A percentile compares a stretch with the other conserved stretches of the same genome.
Evolutionary conservation across 352 stramenopile genomes (phyloP).

Genomic region (Phytophthora citrophthora): DNA sequence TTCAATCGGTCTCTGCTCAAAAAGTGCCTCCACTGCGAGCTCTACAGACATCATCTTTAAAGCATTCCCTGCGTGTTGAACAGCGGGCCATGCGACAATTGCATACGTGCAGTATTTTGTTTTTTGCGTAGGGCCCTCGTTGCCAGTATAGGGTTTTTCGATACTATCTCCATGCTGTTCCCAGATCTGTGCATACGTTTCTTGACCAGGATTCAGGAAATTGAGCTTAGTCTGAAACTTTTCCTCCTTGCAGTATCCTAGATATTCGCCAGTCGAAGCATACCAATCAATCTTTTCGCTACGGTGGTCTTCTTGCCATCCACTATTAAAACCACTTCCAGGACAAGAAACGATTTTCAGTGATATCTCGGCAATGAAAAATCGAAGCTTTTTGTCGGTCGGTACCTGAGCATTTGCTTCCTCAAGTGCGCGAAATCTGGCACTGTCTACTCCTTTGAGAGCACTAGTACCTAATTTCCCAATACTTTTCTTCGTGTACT

Average conservation of each 20-base stretch:
- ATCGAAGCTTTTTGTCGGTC: not conserved
- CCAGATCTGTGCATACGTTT: conserved; percentile 21
- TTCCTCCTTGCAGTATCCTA: conserved; percentile 1
- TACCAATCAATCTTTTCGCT: conserved; percentile 19
- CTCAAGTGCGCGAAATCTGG: conserved; percentile 2
- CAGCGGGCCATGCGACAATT: conserved; percentile 24
- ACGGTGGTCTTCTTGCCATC: conserved; percentile 10
- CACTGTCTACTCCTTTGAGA: conserved; percentile 21
- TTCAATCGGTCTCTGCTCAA: not conserved
- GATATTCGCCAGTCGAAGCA: not conserved
- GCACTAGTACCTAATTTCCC: conserved; percentile 5
- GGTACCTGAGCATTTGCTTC: conserved; percentile 6
- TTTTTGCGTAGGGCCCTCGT: conserved; percentile 14
- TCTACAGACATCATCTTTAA: conserved; percentile 10
- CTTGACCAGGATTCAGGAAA: conserved; percentile 30
- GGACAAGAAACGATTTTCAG: conserved; percentile 7
- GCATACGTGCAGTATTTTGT: conserved; percentile 27
- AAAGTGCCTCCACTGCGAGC: conserved; percentile 4
- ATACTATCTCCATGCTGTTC: conserved; percentile 5
- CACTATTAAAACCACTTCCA: not conserved
- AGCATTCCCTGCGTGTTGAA: conserved; percentile 1
- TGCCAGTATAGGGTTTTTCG: conserved; percentile 22
- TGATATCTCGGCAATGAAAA: conserved; percentile 19
- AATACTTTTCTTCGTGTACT: conserved; percentile 23
- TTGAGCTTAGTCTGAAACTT: conserved; percentile 7